These are phyloP conservation scores for Macrocybe gigantea DNA, from an alignment of 768 basidiomycete genomes.

Conservation along the genomic window DNA sequence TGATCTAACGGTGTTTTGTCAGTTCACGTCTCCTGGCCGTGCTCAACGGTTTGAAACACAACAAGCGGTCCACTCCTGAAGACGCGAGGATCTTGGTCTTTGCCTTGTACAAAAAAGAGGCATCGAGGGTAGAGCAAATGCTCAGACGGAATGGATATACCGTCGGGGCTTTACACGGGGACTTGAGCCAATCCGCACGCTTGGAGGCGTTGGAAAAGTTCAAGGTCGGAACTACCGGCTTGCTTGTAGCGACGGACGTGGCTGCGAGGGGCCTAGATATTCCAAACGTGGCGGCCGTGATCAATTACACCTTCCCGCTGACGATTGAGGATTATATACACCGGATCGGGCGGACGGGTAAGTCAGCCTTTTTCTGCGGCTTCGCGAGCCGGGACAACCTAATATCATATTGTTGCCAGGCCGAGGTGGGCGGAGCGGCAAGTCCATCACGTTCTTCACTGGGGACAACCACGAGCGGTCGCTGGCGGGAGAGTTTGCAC, in stretches of 20 bases:
- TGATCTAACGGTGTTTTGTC: constrained; percentile 1
- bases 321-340: constrained; percentile 93
- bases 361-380: constrained; percentile 14
- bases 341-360: constrained; percentile 85
- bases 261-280: constrained; percentile 97
- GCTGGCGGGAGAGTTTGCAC: constrained; percentile 89
- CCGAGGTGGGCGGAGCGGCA: constrained; percentile 84
- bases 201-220: constrained; percentile 86
- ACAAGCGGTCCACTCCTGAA: constrained; percentile 48
- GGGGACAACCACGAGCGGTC: constrained; percentile 80
- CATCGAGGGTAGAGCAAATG: constrained; percentile 80
- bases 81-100: constrained; percentile 84
- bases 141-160: constrained; percentile 68
- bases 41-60: constrained; percentile 50
- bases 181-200: constrained; percentile 80
- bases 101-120: constrained; percentile 97
- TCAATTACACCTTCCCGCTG: constrained; percentile 97
- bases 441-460: constrained; percentile 95
- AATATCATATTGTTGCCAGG: constrained; percentile 36
- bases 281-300: constrained; percentile 88
- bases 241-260: constrained; percentile 96
- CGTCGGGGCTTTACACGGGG: constrained; percentile 84
- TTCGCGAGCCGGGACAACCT: constrained; percentile 15
- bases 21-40: constrained; percentile 58
- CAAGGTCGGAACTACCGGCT: constrained; percentile 67